These are phyloP conservation scores for Pseudomassariella vexata DNA, from an alignment of 2,329 filamentous ascomycete species.

Conservation along the genomic window DNA sequence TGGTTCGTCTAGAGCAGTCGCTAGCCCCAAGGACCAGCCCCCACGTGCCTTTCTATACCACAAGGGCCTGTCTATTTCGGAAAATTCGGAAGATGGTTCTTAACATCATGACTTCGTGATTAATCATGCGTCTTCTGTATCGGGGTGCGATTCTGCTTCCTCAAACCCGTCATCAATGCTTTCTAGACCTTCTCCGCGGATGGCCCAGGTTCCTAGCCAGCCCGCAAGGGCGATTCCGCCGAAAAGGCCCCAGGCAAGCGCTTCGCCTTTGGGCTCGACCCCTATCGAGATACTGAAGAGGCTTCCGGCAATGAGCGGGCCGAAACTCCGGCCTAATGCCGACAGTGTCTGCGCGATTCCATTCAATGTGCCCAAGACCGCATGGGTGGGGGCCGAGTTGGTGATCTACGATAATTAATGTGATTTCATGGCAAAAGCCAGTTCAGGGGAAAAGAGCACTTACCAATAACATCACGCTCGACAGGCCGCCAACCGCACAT, in stretches of 20 bases:
- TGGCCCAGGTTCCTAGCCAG: slow-evolving; percentile 73
- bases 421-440: neutral
- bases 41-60: too few relatives aligned
- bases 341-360: slow-evolving; percentile 91
- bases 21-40: too few relatives aligned
- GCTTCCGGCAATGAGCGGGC: slow-evolving; percentile 81
- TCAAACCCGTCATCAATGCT: slow-evolving; percentile 45
- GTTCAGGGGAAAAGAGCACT: slow-evolving; percentile 24
- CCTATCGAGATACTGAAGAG: slow-evolving; percentile 75
- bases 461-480: slow-evolving; percentile 82
- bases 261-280: slow-evolving; percentile 74
- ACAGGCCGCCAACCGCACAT: slow-evolving; percentile 81
- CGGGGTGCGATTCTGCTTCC: slow-evolving; percentile 22
- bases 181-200: slow-evolving; percentile 58
- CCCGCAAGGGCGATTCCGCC: slow-evolving; percentile 76
- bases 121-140: slow-evolving; percentile 10
- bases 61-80: too few relatives aligned
- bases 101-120: slow-evolving; percentile 4
- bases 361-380: slow-evolving; percentile 83
- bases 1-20: too few relatives aligned
- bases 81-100: too few relatives aligned
- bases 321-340: slow-evolving; percentile 80
- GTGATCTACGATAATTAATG: slow-evolving; percentile 60
- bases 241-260: slow-evolving; percentile 81
- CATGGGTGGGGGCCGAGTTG: slow-evolving; percentile 82